Evolutionary conservation across 495 filamentous ascomycete genomes (phyloP), one percentile per base, ranked within the genome.

Genomic region (Margaritispora aquatica): DNA sequence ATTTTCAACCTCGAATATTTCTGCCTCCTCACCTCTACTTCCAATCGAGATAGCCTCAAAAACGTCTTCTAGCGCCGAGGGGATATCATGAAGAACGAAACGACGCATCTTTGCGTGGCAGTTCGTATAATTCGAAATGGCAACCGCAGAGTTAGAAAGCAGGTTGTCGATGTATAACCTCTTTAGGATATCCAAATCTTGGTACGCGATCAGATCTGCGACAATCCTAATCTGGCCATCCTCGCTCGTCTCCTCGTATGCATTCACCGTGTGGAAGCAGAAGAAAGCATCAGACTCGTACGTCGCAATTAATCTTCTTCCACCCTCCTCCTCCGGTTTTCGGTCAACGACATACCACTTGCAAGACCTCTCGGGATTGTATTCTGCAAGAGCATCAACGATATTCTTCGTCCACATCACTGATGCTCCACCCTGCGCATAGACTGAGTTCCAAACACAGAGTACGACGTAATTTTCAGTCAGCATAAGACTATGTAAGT

Each of bases 251-350:
- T 88, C 82, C 60, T 90, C 84, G 71, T 83, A 92, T 0, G 88
- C 79, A 64, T 92, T 92, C 65, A 88, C 73, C 2, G 83, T 80
- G 71, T 93, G 88, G 70, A 92, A 93, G 69, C 78, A 82, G 75
- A 90, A 93, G 59, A 87, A 86, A 0, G 85, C 75, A 0, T 75
- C 72, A 22, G 75, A 83, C 29, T 85, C 77, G 66, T 80, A 87
- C 13, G 69, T 77, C 9, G 76, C 83, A 1, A 88, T 75, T 0
- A 89, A 71, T 9, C 85, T 84, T n/a, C 71, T 66, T 10, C 70
- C 73, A 31, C 65, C 47, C 5, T 63, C 24, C 24, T 41, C 52
- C 23, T 27, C 8, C 3, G 54, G 54, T 19, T 5, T 58, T 17
- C 81, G 77, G 63, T 91, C 87, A 44, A 92, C 68, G 2, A 92